Base-by-base conservation (phyloP, 495 filamentous ascomycete species). In the Podospora didyma region DNA sequence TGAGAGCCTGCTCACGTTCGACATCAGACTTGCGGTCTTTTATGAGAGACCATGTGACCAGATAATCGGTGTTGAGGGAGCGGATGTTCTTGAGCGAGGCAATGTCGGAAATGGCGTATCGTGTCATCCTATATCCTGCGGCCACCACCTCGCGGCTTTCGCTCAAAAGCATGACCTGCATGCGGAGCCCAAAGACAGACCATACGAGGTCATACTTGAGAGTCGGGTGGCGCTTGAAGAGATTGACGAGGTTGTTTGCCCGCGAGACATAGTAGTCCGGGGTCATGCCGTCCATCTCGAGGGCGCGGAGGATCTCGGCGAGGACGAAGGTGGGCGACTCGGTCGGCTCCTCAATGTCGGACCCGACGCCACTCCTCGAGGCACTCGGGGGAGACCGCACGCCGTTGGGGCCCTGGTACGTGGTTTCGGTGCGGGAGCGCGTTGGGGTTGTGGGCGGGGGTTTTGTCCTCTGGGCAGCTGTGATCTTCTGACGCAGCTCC, bases 11-110 rank as follows among this genome's bases (percentile, higher is more conserved):
- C 68, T 98, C 94, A 46, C 94, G 85, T 73, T 98, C 94, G 45
- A 98, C 90, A 66, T 90, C 94, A 11, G 93, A 88, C 66, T 96
- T 97, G 67, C 89, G 88, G 66, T 97, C 92, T 67, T 97, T 97
- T 58, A 92, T 88, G 23, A 98, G 79, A 7, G 94, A 96, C 67
- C 92, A 72, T 50, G 95, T 91, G 7, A 96, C 92, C 23, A 97
- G 78, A 64, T 92, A 89, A 68, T 98, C 94, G 2, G 93, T 97
- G 56, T 96, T 88, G 22, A 97, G 72, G 20, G 80, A 75, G 46
- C 95, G 87, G 57, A 97, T 96, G 41, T 82, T 96, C 72, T 88
- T 87, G 16, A 98, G 77, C 4, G 95, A 97, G 37, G 83, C 85
- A 23, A 90, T 80, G 68, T 97, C 95, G 5, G 94, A 94, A 51